Base-by-base conservation (phyloP, 495 filamentous ascomycete genomes). In the Hyaloscypha bicolor region DNA sequence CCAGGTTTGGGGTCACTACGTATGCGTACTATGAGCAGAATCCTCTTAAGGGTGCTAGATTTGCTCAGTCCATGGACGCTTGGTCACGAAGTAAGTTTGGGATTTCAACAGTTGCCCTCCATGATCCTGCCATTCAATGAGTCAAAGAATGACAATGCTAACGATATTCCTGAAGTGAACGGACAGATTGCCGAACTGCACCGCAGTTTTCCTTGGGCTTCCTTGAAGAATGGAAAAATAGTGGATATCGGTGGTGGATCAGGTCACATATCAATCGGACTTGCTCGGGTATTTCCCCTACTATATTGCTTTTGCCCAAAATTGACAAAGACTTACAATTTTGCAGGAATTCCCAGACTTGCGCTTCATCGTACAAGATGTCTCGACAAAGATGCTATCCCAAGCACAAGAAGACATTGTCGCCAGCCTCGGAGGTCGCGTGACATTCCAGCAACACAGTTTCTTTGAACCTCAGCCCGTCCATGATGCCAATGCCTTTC, bases 391-490 rank as follows among this genome's bases (percentile, higher is more conserved):
- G 22, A 76, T 77, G 73, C 65, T 77, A 9, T 67, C 63, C 9
- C 51, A 73, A 45, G 77, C 71, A n/a, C 16, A 62, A 14, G 16
- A 35, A 3, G 53, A 35, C 5, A 33, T 72, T 2, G 22, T 45
- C 2, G 42, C 45, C 14, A 63, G 66, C 30, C 21, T 76, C n/a
- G 0, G 12, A 9, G 62, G 48, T n/a, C 74, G 76, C 30, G 32
- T 79, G 12, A 19, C 25, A 0, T 79, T 73, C 57, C 25, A 33
- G 8, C 52, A 76, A 37, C 63, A 74, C 58, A 72, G 61, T 66
- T 79, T 78, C 71, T 79, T 78, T 69, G 48, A 70, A 22, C 72
- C 73, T 0, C 75, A 79, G 59, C 73, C 71, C 3, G 3, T 68
- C 22, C 42, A 22, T 0, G 58, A 69, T 35, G 76, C 72, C 4